Evolutionary conservation across 108 stramenopile genomes (phyloP), one percentile per base, ranked within the genome.

Genomic region (Schizochytrium sp.): DNA sequence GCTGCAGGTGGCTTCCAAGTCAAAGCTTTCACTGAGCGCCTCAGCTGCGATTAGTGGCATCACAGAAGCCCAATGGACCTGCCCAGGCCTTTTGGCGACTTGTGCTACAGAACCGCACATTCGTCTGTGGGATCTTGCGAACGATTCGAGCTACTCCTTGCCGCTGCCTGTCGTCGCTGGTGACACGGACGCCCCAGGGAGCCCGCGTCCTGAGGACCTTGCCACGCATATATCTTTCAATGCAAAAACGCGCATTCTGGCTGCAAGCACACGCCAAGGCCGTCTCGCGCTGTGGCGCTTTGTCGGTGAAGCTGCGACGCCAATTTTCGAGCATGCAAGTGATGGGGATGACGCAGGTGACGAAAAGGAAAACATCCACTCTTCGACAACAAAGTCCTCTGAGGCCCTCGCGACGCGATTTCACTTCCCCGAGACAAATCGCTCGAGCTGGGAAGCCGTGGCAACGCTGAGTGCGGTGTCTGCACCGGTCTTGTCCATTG

Each of bases 1-100:
- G 63, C 4, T 69, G 8, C 63, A 16, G 41, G 63, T 69, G 43
- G 89, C 91, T 23, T 90, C 90, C 88, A 91, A 92, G 90, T 89
- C 93, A 53, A 94, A 94, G 88, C 90, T 94, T n/a, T 57, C 89
- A 3, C 89, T 93, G 5, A 89, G 88, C 16, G 89, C 87, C 18
- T 90, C 89, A 44, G 90, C 87, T 23, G 58, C 88, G 12, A 28
- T 29, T 3, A 28, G 58, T 14, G 92, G 93, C 48, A 51, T 93
- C 18, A 48, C 41, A n/a, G 29, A 89, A 60, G 90, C 93, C 4
- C 57, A 58, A n/a, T 94, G 94, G 94, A 92, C 92, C 5, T 93
- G 92, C 8, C 93, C 93, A 10, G 94, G 94, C 16, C 69, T 94
- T 5, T 45, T 95, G 60, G 93, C 90, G 1, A 91, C 92, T 2